A percentile compares a stretch with the other conserved stretches of the same genome.
phyloP scores from a whole-genome alignment of 345 rosid genomes.

The Arabis alpina region DNA sequence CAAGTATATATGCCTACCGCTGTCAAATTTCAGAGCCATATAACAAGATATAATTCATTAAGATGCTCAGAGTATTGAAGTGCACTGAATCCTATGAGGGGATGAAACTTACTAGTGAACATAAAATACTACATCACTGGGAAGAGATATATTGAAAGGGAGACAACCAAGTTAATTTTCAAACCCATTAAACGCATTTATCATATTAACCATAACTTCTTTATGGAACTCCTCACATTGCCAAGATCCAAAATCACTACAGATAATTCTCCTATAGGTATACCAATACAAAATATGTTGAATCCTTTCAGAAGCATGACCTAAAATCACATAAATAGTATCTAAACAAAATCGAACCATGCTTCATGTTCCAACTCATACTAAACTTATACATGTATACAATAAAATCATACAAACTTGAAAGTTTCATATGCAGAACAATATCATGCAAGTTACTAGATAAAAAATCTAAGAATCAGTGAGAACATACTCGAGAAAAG shows the following conservation, averaged over 20 bases:
- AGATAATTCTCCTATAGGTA: neutral
- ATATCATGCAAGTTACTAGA: conserved; percentile 28
- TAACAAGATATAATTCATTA: conserved; percentile 14
- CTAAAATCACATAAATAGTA: no score
- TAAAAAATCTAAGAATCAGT: conserved; percentile 27
- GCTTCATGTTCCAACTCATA: conserved; percentile 17
- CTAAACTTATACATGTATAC: neutral
- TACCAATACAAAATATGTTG: no score
- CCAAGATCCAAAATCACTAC: neutral
- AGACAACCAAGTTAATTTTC: conserved; percentile 2
- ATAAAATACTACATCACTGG: conserved; percentile 20
- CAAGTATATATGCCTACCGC: conserved; percentile 34
- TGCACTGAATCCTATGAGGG: conserved; percentile 1
- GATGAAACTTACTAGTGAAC: neutral
- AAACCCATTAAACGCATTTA: neutral
- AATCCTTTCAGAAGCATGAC: no score
- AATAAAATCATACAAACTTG: conserved; percentile 1
- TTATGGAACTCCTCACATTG: neutral
- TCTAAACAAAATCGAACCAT: no score
- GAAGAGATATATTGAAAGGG: conserved; percentile 12
- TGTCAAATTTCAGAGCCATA: conserved; percentile 29
- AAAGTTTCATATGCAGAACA: no score
- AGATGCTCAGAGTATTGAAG: conserved; percentile 29
- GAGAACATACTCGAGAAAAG: conserved; percentile 83
- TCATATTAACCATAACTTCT: neutral